Evolutionary conservation across 208 protist genomes (phyloP).

Genomic region (Paratrypanosoma confusum): DNA sequence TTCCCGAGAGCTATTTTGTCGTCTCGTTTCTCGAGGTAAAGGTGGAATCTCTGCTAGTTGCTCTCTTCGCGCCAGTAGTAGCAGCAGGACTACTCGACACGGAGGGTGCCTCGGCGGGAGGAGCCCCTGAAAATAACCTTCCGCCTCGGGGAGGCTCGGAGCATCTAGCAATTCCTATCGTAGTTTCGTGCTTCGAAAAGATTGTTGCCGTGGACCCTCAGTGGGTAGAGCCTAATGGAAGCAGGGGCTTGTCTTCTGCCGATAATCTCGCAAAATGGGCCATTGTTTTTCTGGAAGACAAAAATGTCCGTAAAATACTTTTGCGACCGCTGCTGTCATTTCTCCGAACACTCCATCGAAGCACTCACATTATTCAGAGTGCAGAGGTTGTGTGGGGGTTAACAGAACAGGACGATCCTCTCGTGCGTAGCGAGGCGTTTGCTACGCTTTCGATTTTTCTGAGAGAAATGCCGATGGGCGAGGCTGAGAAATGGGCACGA

Average conservation of each 20-base stretch:
- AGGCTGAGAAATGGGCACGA: too few species aligned
- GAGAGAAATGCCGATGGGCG: too few species aligned
- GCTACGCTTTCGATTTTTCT: not conserved
- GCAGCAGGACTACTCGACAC: too few species aligned
- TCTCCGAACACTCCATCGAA: conserved; percentile 2
- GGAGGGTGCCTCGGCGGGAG: too few species aligned
- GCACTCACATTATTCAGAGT: not conserved
- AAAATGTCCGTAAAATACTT: conserved; percentile 1
- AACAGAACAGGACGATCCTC: conserved; percentile 1
- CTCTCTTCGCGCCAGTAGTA: too few species aligned
- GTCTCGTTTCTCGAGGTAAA: too few species aligned
- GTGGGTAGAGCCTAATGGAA: conserved; percentile 3
- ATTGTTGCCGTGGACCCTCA: too few species aligned
- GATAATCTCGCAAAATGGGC: not conserved
- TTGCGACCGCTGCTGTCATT: conserved; percentile 3
- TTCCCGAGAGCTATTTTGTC: too few species aligned
- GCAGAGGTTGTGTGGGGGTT: conserved; percentile 1
- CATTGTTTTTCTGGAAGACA: not conserved
- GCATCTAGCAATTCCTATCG: conserved; percentile 1
- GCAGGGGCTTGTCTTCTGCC: not conserved
- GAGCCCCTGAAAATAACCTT: too few species aligned
- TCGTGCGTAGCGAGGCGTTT: conserved; percentile 6
- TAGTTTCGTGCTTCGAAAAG: conserved; percentile 7
- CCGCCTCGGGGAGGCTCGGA: too few species aligned
- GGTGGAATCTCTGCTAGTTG: too few species aligned